Percentiles rank a stretch among this genome's conserved stretches.
Conservation (phyloP, 371 early-diverging fungal genomes). For the Conidiobolus coronatus region DNA sequence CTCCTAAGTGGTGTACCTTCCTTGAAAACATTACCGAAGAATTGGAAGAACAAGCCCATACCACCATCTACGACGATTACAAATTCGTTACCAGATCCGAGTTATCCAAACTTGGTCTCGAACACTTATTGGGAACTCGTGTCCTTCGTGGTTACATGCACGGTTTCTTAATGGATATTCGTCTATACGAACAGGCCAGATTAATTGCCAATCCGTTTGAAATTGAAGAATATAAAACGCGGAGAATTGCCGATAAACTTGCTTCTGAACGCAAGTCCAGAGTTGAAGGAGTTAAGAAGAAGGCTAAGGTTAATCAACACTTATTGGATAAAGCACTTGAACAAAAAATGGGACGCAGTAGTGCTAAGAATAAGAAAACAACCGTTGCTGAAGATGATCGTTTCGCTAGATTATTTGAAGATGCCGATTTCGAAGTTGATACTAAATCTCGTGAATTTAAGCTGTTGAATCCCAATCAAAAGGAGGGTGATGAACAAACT, state of each 20-base stretch:
- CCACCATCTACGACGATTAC: slow-evolving; percentile 86
- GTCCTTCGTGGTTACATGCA: slow-evolving; percentile 95
- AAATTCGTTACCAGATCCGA: slow-evolving; percentile 90
- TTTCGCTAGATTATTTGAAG: slow-evolving; percentile 69
- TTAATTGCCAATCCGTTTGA: slow-evolving; percentile 92
- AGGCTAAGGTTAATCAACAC: slow-evolving; percentile 74
- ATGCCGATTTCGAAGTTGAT: slow-evolving; percentile 87
- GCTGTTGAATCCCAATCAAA: slow-evolving; percentile 43
- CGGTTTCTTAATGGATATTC: slow-evolving; percentile 90
- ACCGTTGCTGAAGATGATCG: slow-evolving; percentile 54
- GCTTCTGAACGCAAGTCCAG: slow-evolving; percentile 73
- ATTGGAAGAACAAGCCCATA: slow-evolving; percentile 77
- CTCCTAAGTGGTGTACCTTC: slow-evolving; percentile 91
- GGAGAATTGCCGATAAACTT: slow-evolving; percentile 50
- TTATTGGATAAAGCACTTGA: slow-evolving; percentile 46
- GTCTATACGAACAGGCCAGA: slow-evolving; percentile 85
- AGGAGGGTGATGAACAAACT: not conserved
- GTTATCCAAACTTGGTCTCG: slow-evolving; percentile 61
- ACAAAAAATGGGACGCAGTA: slow-evolving; percentile 11
- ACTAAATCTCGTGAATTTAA: slow-evolving; percentile 61
- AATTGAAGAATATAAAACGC: slow-evolving; percentile 72
- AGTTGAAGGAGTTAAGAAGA: slow-evolving; percentile 62
- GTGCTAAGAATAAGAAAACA: slow-evolving; percentile 21
- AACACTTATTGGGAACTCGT: slow-evolving; percentile 82
- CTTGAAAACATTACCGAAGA: slow-evolving; percentile 95